Evolutionary conservation across 352 stramenopile species (phyloP).

Genomic region (Pythium sp.): DNA sequence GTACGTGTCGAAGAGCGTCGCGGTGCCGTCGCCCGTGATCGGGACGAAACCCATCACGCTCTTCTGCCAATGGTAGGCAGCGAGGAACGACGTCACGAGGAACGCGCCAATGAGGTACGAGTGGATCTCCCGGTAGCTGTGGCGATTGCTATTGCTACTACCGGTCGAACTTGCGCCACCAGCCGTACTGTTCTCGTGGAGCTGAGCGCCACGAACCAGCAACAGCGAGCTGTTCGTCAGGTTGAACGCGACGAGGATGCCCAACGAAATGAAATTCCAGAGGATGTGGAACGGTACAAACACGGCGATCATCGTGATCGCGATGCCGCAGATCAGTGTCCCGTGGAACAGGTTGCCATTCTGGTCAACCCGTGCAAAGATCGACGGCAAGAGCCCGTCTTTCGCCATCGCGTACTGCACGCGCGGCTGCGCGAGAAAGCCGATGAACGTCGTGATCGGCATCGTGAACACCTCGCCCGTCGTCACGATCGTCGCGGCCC

Average conservation of each 20-base stretch:
- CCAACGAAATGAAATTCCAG: conserved; percentile 90
- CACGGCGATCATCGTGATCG: conserved; percentile 52
- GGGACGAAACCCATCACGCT: conserved; percentile 40
- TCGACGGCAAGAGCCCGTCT: conserved; percentile 89
- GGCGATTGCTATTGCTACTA: conserved; percentile 2
- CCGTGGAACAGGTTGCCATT: conserved; percentile 74
- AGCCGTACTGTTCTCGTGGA: conserved; percentile 19
- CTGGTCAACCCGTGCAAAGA: conserved; percentile 77
- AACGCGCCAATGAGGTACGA: conserved; percentile 45
- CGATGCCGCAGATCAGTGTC: conserved; percentile 56
- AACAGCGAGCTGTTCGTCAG: conserved; percentile 86
- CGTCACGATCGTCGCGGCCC: conserved; percentile 83
- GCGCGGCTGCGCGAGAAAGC: conserved; percentile 91
- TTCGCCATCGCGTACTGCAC: conserved; percentile 90
- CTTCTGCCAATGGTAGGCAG: conserved; percentile 77
- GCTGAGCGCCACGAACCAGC: conserved; percentile 41
- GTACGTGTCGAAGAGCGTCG: conserved; percentile 46
- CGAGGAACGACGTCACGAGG: conserved; percentile 58
- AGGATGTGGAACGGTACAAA: conserved; percentile 85
- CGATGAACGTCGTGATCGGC: conserved; percentile 94
- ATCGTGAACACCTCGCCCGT: conserved; percentile 93
- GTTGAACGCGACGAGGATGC: conserved; percentile 89
- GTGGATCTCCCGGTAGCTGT: conserved; percentile 21
- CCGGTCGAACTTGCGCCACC: background rate
- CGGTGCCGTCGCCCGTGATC: conserved; percentile 18